Percentiles rank a stretch among this genome's conserved stretches.
Evolutionary conservation across 2,329 filamentous ascomycete genomes (phyloP).

Genomic region (Ophiognomonia clavigignenti-juglandacearum): DNA sequence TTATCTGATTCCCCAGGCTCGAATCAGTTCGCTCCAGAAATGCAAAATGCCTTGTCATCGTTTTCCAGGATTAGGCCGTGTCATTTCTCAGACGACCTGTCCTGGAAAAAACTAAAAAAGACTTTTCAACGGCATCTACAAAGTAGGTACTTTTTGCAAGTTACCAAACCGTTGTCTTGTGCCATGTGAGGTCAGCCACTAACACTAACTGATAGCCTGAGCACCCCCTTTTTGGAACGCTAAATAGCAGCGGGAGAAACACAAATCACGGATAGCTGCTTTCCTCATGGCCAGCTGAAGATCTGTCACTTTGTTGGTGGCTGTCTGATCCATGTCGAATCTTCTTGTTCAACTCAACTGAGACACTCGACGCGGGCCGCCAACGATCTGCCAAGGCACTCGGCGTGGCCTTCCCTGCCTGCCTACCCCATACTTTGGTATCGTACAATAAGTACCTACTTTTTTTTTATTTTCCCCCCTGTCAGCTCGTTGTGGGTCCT

Average conservation of each 20-base stretch:
- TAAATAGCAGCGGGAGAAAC: conserved; percentile 4
- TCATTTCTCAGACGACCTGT: neutral
- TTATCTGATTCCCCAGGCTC: neutral
- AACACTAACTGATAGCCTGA: neutral
- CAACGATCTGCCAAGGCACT: neutral
- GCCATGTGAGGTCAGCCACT: neutral
- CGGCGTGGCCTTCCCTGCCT: neutral
- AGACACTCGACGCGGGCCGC: neutral
- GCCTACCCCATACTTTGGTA: too few species aligned
- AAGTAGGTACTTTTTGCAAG: too few species aligned
- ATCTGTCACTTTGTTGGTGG: conserved; percentile 1
- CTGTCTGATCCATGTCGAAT: neutral
- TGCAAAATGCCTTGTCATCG: too few species aligned
- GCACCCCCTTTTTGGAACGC: neutral
- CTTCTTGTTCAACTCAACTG: neutral
- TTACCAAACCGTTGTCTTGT: conserved; percentile 1
- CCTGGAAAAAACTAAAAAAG: neutral
- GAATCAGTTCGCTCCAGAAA: too few species aligned
- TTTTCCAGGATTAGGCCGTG: neutral
- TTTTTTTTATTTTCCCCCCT: too few species aligned
- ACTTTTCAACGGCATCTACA: neutral
- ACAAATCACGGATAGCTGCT: conserved; percentile 5
- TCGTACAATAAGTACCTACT: too few species aligned
- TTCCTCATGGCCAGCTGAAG: conserved; percentile 1
- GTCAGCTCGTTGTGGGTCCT: too few species aligned